Evolutionary conservation across 2,329 filamentous ascomycete genomes (phyloP).

Genomic region (Samsoniella hepiali): DNA sequence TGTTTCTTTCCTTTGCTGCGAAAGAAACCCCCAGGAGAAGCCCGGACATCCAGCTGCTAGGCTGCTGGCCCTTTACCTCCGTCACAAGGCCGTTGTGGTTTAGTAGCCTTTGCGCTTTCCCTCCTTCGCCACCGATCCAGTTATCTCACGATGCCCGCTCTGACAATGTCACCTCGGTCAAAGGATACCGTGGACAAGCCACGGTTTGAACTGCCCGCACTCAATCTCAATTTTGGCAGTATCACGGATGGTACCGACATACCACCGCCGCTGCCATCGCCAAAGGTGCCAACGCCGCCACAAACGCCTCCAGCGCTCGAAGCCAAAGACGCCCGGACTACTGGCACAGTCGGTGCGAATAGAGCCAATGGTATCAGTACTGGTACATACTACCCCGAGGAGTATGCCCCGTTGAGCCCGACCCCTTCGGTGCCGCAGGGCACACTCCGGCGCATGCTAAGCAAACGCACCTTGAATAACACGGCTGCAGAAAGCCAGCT

Average conservation of each 20-base stretch:
- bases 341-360: conserved; percentile 15
- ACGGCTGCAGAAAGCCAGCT: conserved; percentile 49
- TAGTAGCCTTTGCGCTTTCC: not conserved
- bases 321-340: conserved; percentile 19
- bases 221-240: conserved; percentile 57
- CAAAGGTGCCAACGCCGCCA: conserved; percentile 47
- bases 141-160: not conserved
- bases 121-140: not conserved
- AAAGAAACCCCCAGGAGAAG: not conserved
- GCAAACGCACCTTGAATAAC: conserved; percentile 53
- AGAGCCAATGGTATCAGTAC: conserved; percentile 42
- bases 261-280: conserved; percentile 55
- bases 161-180: conserved; percentile 13
- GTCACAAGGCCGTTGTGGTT: not conserved
- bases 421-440: conserved; percentile 50
- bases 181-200: conserved; percentile 21
- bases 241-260: conserved; percentile 61
- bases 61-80: not conserved
- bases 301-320: conserved; percentile 31
- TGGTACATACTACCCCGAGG: conserved; percentile 48
- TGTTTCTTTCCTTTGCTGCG: not conserved
- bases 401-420: conserved; percentile 52
- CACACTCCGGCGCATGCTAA: conserved; percentile 57
- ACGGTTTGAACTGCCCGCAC: conserved; percentile 55
- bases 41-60: not conserved